Evolutionary conservation across 2,329 filamentous ascomycete genomes (phyloP).

Genomic region (Venturia nashicola): DNA sequence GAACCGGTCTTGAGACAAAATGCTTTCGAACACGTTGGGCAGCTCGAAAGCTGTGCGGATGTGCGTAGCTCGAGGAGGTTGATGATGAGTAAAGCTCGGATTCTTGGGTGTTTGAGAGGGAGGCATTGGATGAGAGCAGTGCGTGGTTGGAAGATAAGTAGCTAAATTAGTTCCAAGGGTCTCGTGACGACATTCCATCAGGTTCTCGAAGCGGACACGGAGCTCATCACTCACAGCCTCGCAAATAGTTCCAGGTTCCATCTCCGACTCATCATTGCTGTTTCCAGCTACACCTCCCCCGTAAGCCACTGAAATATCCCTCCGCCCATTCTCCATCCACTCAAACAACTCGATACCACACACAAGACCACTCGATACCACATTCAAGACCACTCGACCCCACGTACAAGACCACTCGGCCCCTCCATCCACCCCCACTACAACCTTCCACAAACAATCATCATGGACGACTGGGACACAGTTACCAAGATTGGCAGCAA

Average conservation of each 20-base stretch:
- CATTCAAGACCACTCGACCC: background rate
- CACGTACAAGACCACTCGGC: background rate
- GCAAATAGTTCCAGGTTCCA: background rate
- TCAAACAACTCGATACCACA: background rate
- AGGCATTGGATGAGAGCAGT: background rate
- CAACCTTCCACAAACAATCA: constrained; percentile 16
- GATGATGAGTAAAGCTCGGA: too few species aligned
- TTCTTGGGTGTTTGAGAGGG: too few species aligned
- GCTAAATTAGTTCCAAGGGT: background rate
- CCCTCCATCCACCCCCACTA: background rate
- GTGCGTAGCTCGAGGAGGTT: too few species aligned
- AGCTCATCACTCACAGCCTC: background rate
- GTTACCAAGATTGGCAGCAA: constrained; percentile 92
- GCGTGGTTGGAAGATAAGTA: background rate
- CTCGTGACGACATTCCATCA: background rate
- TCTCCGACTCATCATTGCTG: background rate
- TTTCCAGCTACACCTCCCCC: background rate
- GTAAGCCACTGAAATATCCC: background rate
- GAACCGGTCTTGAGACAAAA: too few species aligned
- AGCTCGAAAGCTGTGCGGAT: background rate
- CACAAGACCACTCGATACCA: background rate
- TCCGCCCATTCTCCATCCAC: background rate
- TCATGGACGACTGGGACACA: constrained; percentile 71
- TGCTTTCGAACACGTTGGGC: background rate
- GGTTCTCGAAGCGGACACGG: background rate